These are phyloP conservation scores for Exutisphaerella laricina DNA, from an alignment of 2,329 filamentous ascomycete genomes.

Conservation along the genomic window DNA sequence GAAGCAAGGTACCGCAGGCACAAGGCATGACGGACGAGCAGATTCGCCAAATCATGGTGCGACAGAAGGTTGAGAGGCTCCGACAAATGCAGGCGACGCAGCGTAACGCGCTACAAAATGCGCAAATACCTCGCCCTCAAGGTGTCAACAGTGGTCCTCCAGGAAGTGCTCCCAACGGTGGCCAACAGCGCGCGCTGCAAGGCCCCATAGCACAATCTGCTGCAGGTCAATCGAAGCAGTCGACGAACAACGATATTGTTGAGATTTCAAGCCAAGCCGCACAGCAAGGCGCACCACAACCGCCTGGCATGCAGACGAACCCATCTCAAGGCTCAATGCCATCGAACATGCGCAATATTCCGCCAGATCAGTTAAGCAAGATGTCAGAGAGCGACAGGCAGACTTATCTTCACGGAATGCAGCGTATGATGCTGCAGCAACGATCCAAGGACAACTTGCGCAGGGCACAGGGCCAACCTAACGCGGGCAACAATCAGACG, in stretches of 20 bases:
- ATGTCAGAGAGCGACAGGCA: conserved; percentile 22
- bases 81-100: conserved; percentile 30
- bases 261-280: conserved; percentile 33
- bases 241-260: conserved; percentile 38
- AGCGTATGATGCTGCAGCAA: conserved; percentile 18
- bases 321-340: conserved; percentile 16
- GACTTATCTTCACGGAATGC: conserved; percentile 15
- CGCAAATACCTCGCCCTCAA: conserved; percentile 31
- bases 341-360: not conserved
- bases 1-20: conserved; percentile 32
- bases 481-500: conserved; percentile 8
- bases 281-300: conserved; percentile 28
- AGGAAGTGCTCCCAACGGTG: conserved; percentile 7
- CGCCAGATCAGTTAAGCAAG: conserved; percentile 23
- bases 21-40: conserved; percentile 40
- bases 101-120: conserved; percentile 32
- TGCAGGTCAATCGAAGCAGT: conserved; percentile 21
- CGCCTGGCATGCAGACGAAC: conserved; percentile 24
- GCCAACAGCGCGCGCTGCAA: conserved; percentile 16
- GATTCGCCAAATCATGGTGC: conserved; percentile 33
- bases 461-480: conserved; percentile 23
- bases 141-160: conserved; percentile 6
- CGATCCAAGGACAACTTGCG: conserved; percentile 24
- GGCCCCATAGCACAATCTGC: conserved; percentile 23
- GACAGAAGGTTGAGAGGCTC: conserved; percentile 17